Conservation (phyloP, 1,284 basidiomycete species). For the Phellopilus nigrolimitatus region DNA sequence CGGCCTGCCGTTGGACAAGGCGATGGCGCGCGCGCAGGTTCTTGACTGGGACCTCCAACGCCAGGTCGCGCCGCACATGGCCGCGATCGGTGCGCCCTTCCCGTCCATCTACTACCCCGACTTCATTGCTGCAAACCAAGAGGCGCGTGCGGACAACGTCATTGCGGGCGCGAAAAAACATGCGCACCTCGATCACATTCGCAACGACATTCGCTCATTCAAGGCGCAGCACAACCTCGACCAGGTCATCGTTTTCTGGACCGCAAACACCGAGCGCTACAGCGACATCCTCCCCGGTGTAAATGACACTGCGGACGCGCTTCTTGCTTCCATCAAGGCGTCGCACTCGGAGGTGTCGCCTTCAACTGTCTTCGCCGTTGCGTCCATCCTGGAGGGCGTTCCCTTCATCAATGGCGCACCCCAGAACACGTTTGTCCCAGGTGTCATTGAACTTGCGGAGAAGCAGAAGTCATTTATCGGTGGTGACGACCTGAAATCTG, state of each 20-base stretch:
- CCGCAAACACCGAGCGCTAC: conserved; percentile 98
- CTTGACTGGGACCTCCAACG: conserved; percentile 97
- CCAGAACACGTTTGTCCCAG: conserved; percentile 99
- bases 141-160: conserved; percentile 90
- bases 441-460: conserved; percentile 91
- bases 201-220: conserved; percentile 91
- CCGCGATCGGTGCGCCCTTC: conserved; percentile 76
- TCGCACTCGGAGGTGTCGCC: conserved; percentile 94
- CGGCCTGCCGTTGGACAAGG: conserved; percentile 77
- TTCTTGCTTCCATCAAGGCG: conserved; percentile 77
- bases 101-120: conserved; percentile 96
- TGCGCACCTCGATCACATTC: conserved; percentile 88
- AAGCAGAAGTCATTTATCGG: conserved; percentile 89
- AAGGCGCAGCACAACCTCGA: conserved; percentile 83
- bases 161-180: conserved; percentile 86
- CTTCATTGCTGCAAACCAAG: conserved; percentile 98
- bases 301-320: conserved; percentile 91
- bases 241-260: conserved; percentile 92
- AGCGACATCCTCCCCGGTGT: conserved; percentile 91
- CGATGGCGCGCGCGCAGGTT: conserved; percentile 92
- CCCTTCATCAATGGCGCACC: conserved; percentile 98
- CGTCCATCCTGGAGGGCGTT: conserved; percentile 90
- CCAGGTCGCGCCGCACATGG: conserved; percentile 87
- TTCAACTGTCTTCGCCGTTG: conserved; percentile 93
- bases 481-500: conserved; percentile 96